Percentiles rank a stretch among this genome's conserved stretches.
phyloP scores from a whole-genome alignment of 192 early-diverging fungal species.

The Entomortierella chlamydospora region DNA sequence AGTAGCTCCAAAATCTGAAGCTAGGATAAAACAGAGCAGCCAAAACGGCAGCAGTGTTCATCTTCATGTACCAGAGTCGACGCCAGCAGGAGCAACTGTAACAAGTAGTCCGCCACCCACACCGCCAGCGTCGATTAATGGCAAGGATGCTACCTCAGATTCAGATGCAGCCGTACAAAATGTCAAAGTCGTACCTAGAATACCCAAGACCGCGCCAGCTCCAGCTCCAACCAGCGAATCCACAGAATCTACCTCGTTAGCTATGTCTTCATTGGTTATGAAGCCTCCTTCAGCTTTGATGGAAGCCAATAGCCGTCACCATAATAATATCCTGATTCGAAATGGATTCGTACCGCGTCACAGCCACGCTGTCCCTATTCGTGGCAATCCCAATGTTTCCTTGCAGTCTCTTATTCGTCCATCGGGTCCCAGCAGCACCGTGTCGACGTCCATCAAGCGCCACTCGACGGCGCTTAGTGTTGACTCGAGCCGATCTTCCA shows the following conservation, averaged over 20 bases:
- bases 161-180: slow-evolving; percentile 33
- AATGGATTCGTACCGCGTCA: slow-evolving; percentile 35
- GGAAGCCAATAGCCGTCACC: slow-evolving; percentile 34
- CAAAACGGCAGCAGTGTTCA: slow-evolving; percentile 4
- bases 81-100: neutral
- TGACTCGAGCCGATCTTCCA: slow-evolving; percentile 33
- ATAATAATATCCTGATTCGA: slow-evolving; percentile 23
- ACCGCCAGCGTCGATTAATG: slow-evolving; percentile 31
- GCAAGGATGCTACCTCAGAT: slow-evolving; percentile 39
- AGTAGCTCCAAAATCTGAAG: slow-evolving; percentile 40
- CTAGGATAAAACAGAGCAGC: slow-evolving; percentile 11
- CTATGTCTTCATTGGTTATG: slow-evolving; percentile 35
- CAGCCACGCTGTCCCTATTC: slow-evolving; percentile 35
- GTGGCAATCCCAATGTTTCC: slow-evolving; percentile 49
- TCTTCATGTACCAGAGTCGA: neutral
- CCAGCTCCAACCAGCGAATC: neutral
- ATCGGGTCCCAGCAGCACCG: slow-evolving; percentile 23
- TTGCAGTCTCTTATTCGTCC: slow-evolving; percentile 33
- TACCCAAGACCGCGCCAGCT: neutral
- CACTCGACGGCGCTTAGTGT: slow-evolving; percentile 43
- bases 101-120: slow-evolving; percentile 42
- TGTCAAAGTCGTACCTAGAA: slow-evolving; percentile 22
- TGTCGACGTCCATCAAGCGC: slow-evolving; percentile 24
- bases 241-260: slow-evolving; percentile 20
- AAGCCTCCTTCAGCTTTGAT: slow-evolving; percentile 47